phyloP scores from a whole-genome alignment of 768 basidiomycete species.

The Clavulina sp. region DNA sequence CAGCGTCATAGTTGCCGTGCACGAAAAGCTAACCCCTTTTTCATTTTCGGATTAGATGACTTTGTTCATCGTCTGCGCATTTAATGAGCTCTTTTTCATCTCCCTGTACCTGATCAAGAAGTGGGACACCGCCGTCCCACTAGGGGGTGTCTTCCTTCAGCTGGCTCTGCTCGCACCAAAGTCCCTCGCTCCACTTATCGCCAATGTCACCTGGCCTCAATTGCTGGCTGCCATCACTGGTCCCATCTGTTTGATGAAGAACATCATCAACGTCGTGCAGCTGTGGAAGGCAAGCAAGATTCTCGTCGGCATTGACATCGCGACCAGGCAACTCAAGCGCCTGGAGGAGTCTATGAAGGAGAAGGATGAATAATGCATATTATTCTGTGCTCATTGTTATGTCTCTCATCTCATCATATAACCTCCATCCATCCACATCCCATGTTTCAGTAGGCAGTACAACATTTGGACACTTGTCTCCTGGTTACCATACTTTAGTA shows the following conservation, averaged over 20 bases:
- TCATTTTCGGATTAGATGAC: slow-evolving; percentile 38
- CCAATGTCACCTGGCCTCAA: slow-evolving; percentile 55
- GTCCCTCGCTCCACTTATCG: slow-evolving; percentile 13
- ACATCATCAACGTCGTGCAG: slow-evolving; percentile 88
- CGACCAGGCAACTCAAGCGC: slow-evolving; percentile 39
- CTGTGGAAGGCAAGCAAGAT: slow-evolving; percentile 93
- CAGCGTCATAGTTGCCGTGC: neutral
- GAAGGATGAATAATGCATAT: neutral
- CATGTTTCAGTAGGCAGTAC: too few species aligned
- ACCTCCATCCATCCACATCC: too few species aligned
- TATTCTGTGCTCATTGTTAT: too few species aligned
- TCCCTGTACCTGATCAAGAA: slow-evolving; percentile 86
- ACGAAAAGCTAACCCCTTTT: neutral
- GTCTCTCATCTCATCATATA: too few species aligned
- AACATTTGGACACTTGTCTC: too few species aligned
- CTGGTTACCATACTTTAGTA: too few species aligned
- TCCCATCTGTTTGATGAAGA: slow-evolving; percentile 64
- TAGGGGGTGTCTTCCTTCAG: slow-evolving; percentile 25
- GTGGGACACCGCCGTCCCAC: slow-evolving; percentile 38
- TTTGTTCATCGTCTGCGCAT: slow-evolving; percentile 83
- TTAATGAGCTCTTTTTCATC: slow-evolving; percentile 93
- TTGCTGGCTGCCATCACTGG: slow-evolving; percentile 41
- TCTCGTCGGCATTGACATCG: slow-evolving; percentile 81
- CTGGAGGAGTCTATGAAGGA: neutral
- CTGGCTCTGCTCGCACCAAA: slow-evolving; percentile 13